Percentiles rank a stretch among this genome's conserved stretches.
Conservation (phyloP, 75 land plant species). For the Picea glauca region DNA sequence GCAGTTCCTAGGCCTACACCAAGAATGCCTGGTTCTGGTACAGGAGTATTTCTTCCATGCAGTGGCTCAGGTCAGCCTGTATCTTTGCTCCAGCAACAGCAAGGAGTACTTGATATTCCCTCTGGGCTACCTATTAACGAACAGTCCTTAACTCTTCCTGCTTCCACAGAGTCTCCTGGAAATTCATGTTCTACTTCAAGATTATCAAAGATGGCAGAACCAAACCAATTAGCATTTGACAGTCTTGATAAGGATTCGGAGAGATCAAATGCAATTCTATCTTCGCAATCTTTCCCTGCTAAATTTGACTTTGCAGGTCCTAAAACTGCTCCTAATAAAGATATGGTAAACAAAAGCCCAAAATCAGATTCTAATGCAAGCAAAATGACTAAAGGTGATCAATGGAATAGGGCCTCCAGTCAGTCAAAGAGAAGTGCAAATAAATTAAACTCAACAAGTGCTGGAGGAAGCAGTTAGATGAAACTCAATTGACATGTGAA, state of each 20-base stretch:
- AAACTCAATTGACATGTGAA: not conserved
- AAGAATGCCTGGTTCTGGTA: constrained; percentile 6
- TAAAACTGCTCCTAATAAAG: not conserved
- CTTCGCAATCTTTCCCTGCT: not conserved
- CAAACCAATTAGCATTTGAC: not conserved
- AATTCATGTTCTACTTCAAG: constrained; percentile 3
- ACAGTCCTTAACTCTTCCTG: not conserved
- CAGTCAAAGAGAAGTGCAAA: not conserved
- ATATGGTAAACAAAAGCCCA: not conserved
- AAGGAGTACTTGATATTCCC: not conserved
- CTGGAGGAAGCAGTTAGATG: not conserved
- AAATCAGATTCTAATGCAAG: constrained; percentile 2
- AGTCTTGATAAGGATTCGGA: not conserved
- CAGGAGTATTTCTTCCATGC: constrained; percentile 7
- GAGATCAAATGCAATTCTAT: not conserved
- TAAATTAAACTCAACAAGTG: not conserved
- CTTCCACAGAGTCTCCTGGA: not conserved
- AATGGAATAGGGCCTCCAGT: not conserved
- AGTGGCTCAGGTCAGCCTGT: not conserved
- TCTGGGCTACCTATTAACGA: constrained; percentile 1
- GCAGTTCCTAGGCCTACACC: constrained; percentile 7
- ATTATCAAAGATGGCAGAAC: not conserved
- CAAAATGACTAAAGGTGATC: not conserved
- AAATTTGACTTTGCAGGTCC: not conserved
- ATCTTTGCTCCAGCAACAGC: constrained; percentile 3